phyloP scores from a whole-genome alignment of 805 yeast genomes.

The Starmerella ratchasimensis region DNA sequence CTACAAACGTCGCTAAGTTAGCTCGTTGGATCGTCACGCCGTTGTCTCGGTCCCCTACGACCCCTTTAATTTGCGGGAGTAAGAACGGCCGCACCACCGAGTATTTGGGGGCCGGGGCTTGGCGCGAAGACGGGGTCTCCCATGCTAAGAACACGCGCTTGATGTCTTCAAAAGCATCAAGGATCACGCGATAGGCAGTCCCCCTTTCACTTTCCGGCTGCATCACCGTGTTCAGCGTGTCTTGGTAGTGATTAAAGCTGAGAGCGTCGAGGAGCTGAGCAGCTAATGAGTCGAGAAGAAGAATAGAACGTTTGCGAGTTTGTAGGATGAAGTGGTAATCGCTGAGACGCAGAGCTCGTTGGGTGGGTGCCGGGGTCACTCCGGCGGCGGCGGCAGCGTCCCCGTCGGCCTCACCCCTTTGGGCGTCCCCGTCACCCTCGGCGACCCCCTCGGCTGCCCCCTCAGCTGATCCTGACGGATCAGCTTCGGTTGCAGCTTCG shows the following conservation, averaged over 20 bases:
- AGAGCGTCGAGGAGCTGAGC: conserved; percentile 64
- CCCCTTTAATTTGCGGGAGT: conserved; percentile 9
- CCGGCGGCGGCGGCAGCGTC: neutral
- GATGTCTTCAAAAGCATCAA: conserved; percentile 66
- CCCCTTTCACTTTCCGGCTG: conserved; percentile 50
- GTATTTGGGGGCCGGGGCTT: conserved; percentile 10
- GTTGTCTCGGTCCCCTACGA: conserved; percentile 26
- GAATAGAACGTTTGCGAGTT: conserved; percentile 29
- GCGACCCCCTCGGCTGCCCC: neutral
- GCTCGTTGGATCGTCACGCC: conserved; percentile 61
- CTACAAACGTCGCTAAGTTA: conserved; percentile 72
- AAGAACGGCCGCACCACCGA: conserved; percentile 17
- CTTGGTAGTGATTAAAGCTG: conserved; percentile 54
- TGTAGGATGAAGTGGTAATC: conserved; percentile 12
- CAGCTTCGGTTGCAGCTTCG: neutral
- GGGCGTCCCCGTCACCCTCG: neutral
- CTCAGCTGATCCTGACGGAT: neutral
- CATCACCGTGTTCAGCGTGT: conserved; percentile 55
- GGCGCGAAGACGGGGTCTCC: conserved; percentile 10
- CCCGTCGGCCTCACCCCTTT: neutral
- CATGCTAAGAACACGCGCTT: conserved; percentile 40
- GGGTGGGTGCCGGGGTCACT: neutral
- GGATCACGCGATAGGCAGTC: conserved; percentile 46
- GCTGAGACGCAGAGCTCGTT: conserved; percentile 2
- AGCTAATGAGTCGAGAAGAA: conserved; percentile 67